Evolutionary conservation across 192 early-diverging fungal genomes (phyloP), one percentile per base, ranked within the genome.

Genomic region (Rhizophagus clarus): DNA sequence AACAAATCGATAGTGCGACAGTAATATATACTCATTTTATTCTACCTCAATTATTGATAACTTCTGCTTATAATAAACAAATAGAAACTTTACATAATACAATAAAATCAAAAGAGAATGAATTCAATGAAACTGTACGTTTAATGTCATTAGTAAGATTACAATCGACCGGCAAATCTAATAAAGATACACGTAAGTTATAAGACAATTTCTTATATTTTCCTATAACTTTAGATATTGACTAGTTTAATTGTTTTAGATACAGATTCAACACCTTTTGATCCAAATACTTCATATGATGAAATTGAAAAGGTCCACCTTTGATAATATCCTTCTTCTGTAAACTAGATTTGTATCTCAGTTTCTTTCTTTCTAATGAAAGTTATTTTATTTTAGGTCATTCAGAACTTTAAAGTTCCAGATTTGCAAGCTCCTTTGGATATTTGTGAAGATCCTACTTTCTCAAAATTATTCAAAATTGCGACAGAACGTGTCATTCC

Each of bases 11-110:
- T 66, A 42, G 62, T 15, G 31, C 24, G 12, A 42, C 75, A 14
- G 49, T 77, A 24, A 32, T 77, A 66, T 77, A 77, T 66, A 40
- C 15, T 28, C 75, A 77, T 77, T 66, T 64, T 15, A 47, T 77
- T 47, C 49, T 77, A 34, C 75, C 75, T 28, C 60, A 77, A 15
- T 17, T 60, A 22, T 60, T 77, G 28, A 9, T 77, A 1, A 47
- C 49, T 6, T 22, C 22, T 77, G 61, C 75, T 34, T 77, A 45
- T 62, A 64, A 47, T 66, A 17, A 77, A 45, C 75, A 66, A 28
- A 66, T 77, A 31, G 51, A 76, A 37, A 62, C 3, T 15, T 62
- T 76, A 32, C 45, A 61, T 76, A 37, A 24, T 60, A n/a, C 20
- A 22, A 37, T 76, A 3, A 62, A 76, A 62, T 37, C 45, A 60